Evolutionary conservation across 495 filamentous ascomycete genomes (phyloP), one percentile per base, ranked within the genome.

Genomic region (Talaromyces wortmannii): DNA sequence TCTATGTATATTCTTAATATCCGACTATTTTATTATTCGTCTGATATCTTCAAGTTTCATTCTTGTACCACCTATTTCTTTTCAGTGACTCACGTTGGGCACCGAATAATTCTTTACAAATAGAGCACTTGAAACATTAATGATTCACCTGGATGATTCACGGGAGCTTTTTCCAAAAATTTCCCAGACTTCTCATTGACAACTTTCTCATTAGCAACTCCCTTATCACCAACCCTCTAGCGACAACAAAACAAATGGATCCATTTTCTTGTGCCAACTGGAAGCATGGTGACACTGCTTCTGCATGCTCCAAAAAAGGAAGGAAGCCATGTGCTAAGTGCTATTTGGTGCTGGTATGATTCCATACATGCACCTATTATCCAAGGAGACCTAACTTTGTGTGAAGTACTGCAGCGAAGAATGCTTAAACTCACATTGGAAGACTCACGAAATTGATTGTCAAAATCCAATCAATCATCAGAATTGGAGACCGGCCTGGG

Each of bases 401-500:
- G 23, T 23, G 23, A 8, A 51, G 49, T 51, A 51, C 33, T 51
- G 49, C 47, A 45, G 48, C 29, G 6, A 31, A 18, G 30, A 12
- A 36, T 61, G 59, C 45, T 57, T 56, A 46, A 45, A 10, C 29
- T 10, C 56, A 5, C 57, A 61, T 42, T 56, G 57, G 59, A 5
- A 52, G 45, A 11, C 15, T 13, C 59, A 61, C 31, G 56, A 53
- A 47, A 6, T n/a, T 7, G 52, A 55, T 10, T 62, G 60, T 31
- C 57, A 29, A 15, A 55, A 45, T 4, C 31, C 6, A 7, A 29
- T 61, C 44, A 16, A 31, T 29, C 33, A 54, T 29, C 46, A 23
- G 36, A 50, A 31, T 7, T 61, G 59, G 59, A 47, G 57, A 31
- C 57, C 59, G 10, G 42, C 30, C 13, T 61, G 59, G 59, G 44